A percentile compares a stretch with the other conserved stretches of the same genome.
Conservation (phyloP, 1,139 yeast species). For the Saccharomyces hybrid region DNA sequence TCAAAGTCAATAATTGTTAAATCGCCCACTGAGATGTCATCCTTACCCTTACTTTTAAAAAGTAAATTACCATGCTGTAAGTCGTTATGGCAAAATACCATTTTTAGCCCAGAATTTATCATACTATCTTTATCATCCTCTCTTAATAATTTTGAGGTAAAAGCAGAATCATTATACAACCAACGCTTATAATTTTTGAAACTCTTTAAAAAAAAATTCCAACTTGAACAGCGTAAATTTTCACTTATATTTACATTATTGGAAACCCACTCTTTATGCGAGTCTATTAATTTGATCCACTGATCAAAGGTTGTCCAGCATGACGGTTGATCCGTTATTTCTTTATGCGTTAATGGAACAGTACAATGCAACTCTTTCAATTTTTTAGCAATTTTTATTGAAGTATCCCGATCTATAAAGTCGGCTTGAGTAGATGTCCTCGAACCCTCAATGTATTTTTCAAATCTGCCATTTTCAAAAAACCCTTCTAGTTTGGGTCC, state of each 20-base stretch:
- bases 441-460: slow-evolving; percentile 70
- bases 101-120: slow-evolving; percentile 38
- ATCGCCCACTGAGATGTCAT: slow-evolving; percentile 47
- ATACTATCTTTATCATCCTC: slow-evolving; percentile 17
- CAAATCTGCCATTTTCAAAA: slow-evolving; percentile 83
- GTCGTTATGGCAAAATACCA: slow-evolving; percentile 84
- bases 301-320: slow-evolving; percentile 62
- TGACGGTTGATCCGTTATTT: slow-evolving; percentile 49
- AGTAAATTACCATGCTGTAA: slow-evolving; percentile 89
- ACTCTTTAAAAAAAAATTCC: slow-evolving; percentile 41
- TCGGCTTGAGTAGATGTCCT: slow-evolving; percentile 51
- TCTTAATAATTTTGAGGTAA: not conserved
- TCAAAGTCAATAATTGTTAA: slow-evolving; percentile 92
- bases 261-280: slow-evolving; percentile 27
- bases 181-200: slow-evolving; percentile 51
- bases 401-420: slow-evolving; percentile 54
- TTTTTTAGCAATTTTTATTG: slow-evolving; percentile 81
- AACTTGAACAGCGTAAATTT: slow-evolving; percentile 42
- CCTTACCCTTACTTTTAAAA: slow-evolving; percentile 34
- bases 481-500: slow-evolving; percentile 82
- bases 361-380: slow-evolving; percentile 88
- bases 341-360: slow-evolving; percentile 48
- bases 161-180: slow-evolving; percentile 36
- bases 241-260: slow-evolving; percentile 32
- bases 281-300: slow-evolving; percentile 59